phyloP scores from a whole-genome alignment of 441 rosid genomes.

The Flueggea neowawraea region DNA sequence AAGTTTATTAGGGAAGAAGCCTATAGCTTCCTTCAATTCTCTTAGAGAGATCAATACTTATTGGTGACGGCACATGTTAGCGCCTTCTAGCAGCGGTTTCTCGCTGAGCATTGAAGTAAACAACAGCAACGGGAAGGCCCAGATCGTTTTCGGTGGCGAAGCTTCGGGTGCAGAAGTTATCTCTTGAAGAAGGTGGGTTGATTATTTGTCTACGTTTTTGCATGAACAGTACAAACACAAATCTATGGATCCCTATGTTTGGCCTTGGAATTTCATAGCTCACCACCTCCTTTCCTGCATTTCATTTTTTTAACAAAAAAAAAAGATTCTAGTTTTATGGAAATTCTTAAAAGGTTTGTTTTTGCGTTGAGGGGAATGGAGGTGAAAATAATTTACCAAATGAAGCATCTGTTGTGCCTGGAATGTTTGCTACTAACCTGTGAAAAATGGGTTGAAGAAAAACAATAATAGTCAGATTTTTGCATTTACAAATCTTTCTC shows the following conservation, averaged over 20 bases:
- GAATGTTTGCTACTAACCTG: conserved; percentile 77
- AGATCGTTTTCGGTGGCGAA: conserved; percentile 62
- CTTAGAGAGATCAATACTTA: too few relatives aligned
- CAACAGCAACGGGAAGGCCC: conserved; percentile 75
- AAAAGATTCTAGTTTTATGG: too few relatives aligned
- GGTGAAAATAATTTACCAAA: conserved; percentile 43
- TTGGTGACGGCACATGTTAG: too few relatives aligned
- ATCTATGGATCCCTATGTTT: conserved; percentile 74
- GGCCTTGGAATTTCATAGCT: conserved; percentile 77
- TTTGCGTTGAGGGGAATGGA: background rate
- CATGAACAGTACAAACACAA: conserved; percentile 62
- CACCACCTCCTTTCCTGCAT: conserved; percentile 61
- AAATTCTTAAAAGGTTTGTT: too few relatives aligned
- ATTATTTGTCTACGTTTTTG: conserved; percentile 50
- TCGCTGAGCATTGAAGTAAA: conserved; percentile 75
- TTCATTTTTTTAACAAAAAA: background rate
- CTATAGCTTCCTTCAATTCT: too few relatives aligned
- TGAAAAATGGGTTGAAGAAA: background rate
- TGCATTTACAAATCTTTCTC: background rate
- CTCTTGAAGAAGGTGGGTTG: conserved; percentile 43
- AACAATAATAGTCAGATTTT: background rate
- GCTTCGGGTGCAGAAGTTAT: conserved; percentile 51
- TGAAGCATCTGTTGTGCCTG: conserved; percentile 76
- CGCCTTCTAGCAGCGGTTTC: conserved; percentile 77
- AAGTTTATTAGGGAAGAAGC: too few relatives aligned